Evolutionary conservation across 129 eudicot species (phyloP).

Genomic region (Lactuca saligna): DNA sequence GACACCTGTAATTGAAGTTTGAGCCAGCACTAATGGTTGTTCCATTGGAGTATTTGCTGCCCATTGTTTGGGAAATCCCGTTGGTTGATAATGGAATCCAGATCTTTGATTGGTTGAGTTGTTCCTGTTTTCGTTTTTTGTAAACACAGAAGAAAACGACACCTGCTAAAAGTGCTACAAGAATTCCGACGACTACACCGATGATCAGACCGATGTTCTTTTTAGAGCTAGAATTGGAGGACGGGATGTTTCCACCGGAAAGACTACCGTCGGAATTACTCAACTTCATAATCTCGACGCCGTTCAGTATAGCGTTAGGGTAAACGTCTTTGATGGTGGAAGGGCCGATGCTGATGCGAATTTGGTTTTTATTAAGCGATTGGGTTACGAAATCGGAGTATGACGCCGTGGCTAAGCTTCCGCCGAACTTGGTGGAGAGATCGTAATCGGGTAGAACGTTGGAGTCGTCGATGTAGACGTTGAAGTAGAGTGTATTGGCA

Average conservation of each 20-base stretch:
- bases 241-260: constrained; percentile 35
- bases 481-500: constrained; percentile 48
- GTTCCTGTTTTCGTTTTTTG: constrained; percentile 45
- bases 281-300: constrained; percentile 79
- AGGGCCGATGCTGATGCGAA: constrained; percentile 68
- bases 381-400: constrained; percentile 55
- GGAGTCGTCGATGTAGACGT: constrained; percentile 48
- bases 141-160: constrained; percentile 41
- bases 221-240: constrained; percentile 35
- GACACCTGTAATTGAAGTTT: constrained; percentile 66
- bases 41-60: constrained; percentile 82
- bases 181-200: constrained; percentile 51
- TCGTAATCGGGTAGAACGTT: constrained; percentile 47
- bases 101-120: constrained; percentile 60
- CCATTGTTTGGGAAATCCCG: constrained; percentile 72
- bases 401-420: constrained; percentile 42
- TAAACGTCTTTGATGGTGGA: constrained; percentile 16
- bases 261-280: constrained; percentile 58
- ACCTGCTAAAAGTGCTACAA: constrained; percentile 37
- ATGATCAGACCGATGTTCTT: constrained; percentile 54
- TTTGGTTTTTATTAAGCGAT: constrained; percentile 9
- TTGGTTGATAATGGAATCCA: constrained; percentile 79
- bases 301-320: constrained; percentile 76
- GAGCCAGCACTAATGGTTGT: constrained; percentile 62
- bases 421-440: constrained; percentile 13